A percentile compares a stretch with the other conserved stretches of the same genome.
These are phyloP conservation scores for Dictyostelium firmibasis DNA, from an alignment of 78 protist genomes.

Conservation along the genomic window DNA sequence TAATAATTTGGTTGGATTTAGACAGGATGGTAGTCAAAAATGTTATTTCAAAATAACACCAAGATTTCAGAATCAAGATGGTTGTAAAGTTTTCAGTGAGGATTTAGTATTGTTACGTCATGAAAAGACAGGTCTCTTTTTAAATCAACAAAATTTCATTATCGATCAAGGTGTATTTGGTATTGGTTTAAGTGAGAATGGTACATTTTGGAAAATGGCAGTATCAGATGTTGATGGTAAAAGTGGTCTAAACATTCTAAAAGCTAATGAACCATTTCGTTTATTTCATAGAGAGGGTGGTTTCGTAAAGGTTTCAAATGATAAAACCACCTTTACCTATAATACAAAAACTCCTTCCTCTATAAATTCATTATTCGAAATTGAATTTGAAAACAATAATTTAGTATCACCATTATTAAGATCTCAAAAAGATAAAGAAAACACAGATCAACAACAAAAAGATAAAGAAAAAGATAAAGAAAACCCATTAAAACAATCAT, in stretches of 20 bases:
- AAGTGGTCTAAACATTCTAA: neutral
- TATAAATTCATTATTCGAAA: constrained; percentile 43
- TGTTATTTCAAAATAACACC: constrained; percentile 72
- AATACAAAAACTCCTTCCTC: constrained; percentile 63
- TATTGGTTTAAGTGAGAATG: constrained; percentile 24
- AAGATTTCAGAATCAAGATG: constrained; percentile 11
- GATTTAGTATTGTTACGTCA: constrained; percentile 52
- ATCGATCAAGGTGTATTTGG: constrained; percentile 60
- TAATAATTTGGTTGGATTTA: constrained; percentile 28
- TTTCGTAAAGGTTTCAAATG: constrained; percentile 24
- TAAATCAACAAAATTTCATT: constrained; percentile 32
- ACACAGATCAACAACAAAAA: neutral
- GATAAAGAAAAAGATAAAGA: neutral
- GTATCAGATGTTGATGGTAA: constrained; percentile 73
- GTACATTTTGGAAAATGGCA: constrained; percentile 49
- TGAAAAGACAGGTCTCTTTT: constrained; percentile 57
- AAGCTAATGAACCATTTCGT: constrained; percentile 59
- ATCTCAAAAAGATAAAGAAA: neutral
- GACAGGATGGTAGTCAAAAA: constrained; percentile 64
- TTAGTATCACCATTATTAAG: constrained; percentile 3
- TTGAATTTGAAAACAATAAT: constrained; percentile 29
- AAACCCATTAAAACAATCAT: neutral
- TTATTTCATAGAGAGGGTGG: constrained; percentile 78
- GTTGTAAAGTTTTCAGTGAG: constrained; percentile 22
- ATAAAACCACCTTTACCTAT: constrained; percentile 53